Evolutionary conservation across 2,329 filamentous ascomycete species (phyloP), one percentile per base, ranked within the genome.

Genomic region (Sporothrix brunneoviolacea): DNA sequence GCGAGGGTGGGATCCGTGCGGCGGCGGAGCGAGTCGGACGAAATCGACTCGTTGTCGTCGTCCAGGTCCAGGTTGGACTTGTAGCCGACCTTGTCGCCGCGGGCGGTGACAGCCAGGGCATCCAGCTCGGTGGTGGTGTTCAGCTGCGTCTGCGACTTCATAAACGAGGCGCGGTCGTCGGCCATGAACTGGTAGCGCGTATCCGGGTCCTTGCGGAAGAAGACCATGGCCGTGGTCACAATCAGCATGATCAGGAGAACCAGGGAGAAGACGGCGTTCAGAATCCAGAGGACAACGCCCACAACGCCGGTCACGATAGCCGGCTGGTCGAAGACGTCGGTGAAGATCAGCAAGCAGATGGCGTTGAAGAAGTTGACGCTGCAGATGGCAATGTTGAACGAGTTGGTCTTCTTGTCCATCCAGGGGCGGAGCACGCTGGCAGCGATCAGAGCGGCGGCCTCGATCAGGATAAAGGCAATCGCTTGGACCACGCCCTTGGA

Each of bases 331-430:
- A 93, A 93, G 36, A 91, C 79, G 54, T 84, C 76, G n/a, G 85
- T 86, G 70, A 91, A 93, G 60, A 93, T 77, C 48, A 94, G 71
- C 41, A 93, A 70, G 71, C 91, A 90, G 63, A 93, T 80, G 42
- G 83, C 75, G 67, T 88, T 91, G 62, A 93, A 68, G 67, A 93
- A 91, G 72, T 91, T 93, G 67, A 91, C 75, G 30, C 81, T 82
- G 52, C 80, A 83, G 60, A 93, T 94, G 53, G 87, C 77, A 62
- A 94, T 91, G 73, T 93, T 93, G 76, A 91, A 91, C 52, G 82
- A 81, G 65, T 94, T 94, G 54, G 88, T 93, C 72, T 88, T 90
- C 80, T 91, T 93, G 75, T 94, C 88, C 88, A 94, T 94, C 80
- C 86, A 94, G n/a, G 88, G 88, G 48, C 86, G 80, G 61, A 93